Conservation (phyloP, 1,139 yeast species). For the Candida tunisiensis region DNA sequence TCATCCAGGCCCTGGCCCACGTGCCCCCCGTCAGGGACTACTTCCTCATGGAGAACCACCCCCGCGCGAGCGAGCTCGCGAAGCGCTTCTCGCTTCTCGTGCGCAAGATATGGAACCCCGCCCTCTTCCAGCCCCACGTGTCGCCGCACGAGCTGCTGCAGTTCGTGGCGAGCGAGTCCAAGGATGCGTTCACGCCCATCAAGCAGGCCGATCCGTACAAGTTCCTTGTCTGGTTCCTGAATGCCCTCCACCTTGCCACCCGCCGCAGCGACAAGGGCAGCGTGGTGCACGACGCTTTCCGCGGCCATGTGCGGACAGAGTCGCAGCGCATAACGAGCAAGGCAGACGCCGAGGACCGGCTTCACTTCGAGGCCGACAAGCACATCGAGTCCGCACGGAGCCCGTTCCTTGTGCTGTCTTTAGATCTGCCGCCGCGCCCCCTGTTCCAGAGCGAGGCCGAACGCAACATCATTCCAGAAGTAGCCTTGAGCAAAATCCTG, state of each 20-base stretch:
- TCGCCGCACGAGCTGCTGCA: slow-evolving; percentile 54
- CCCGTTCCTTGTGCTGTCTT: slow-evolving; percentile 43
- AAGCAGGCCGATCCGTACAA: slow-evolving; percentile 33
- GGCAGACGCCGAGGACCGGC: slow-evolving; percentile 11
- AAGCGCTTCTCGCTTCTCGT: slow-evolving; percentile 27
- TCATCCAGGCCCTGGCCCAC: slow-evolving; percentile 42
- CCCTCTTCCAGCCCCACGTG: slow-evolving; percentile 39
- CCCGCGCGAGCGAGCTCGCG: slow-evolving; percentile 11
- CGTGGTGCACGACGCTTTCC: slow-evolving; percentile 23
- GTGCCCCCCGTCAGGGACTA: slow-evolving; percentile 33
- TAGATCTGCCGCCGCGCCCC: slow-evolving; percentile 43
- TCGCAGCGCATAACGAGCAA: slow-evolving; percentile 14
- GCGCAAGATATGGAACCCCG: slow-evolving; percentile 48
- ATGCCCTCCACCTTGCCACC: slow-evolving; percentile 24
- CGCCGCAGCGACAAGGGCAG: not conserved
- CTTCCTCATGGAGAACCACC: slow-evolving; percentile 22
- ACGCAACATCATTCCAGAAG: slow-evolving; percentile 34
- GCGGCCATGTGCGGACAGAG: slow-evolving; percentile 33
- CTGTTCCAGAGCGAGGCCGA: slow-evolving; percentile 30
- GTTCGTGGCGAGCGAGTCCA: slow-evolving; percentile 25
- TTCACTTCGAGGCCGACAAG: slow-evolving; percentile 10
- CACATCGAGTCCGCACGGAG: slow-evolving; percentile 8
- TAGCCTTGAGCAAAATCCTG: slow-evolving; percentile 29
- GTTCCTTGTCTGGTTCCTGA: slow-evolving; percentile 44
- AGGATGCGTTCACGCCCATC: slow-evolving; percentile 25